A percentile compares a stretch with the other conserved stretches of the same genome.
phyloP scores from a whole-genome alignment of 441 rosid genomes.

The Melianthus villosus region DNA sequence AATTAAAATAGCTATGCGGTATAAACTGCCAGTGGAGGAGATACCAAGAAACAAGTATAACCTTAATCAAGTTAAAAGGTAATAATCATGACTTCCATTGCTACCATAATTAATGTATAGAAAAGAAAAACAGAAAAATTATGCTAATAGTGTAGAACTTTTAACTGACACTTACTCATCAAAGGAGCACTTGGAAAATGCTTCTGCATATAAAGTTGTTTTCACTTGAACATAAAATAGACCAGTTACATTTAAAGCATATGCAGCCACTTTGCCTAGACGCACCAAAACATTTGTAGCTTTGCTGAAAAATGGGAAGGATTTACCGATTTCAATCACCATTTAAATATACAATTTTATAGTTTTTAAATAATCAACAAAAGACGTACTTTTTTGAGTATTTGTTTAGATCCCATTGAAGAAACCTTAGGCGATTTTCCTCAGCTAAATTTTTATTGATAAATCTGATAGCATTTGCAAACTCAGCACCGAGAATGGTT shows the following conservation, averaged over 20 bases:
- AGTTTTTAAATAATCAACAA: constrained; percentile 5
- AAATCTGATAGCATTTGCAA: constrained; percentile 79
- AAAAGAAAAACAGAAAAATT: background rate
- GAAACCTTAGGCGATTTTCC: constrained; percentile 59
- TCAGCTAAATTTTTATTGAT: constrained; percentile 73
- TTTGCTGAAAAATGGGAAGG: constrained; percentile 38
- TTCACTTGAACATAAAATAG: constrained; percentile 70
- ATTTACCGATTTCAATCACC: constrained; percentile 2
- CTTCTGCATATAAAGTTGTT: constrained; percentile 41
- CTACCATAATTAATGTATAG: background rate
- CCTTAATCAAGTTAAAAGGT: background rate
- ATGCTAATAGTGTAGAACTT: background rate
- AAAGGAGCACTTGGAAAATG: constrained; percentile 19
- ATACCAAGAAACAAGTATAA: background rate
- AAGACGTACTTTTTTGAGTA: constrained; percentile 51
- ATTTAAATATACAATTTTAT: constrained; percentile 5
- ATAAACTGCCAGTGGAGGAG: too few species aligned
- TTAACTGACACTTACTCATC: constrained; percentile 39
- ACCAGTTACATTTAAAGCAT: constrained; percentile 69
- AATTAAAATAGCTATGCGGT: too few species aligned
- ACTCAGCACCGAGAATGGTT: constrained; percentile 76
- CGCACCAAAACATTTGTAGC: constrained; percentile 61
- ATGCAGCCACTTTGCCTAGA: constrained; percentile 75
- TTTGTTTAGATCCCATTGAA: constrained; percentile 74
- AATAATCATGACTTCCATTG: background rate